Evolutionary conservation across 1,284 basidiomycete species (phyloP).

Genomic region (Leccinum angustisporum): DNA sequence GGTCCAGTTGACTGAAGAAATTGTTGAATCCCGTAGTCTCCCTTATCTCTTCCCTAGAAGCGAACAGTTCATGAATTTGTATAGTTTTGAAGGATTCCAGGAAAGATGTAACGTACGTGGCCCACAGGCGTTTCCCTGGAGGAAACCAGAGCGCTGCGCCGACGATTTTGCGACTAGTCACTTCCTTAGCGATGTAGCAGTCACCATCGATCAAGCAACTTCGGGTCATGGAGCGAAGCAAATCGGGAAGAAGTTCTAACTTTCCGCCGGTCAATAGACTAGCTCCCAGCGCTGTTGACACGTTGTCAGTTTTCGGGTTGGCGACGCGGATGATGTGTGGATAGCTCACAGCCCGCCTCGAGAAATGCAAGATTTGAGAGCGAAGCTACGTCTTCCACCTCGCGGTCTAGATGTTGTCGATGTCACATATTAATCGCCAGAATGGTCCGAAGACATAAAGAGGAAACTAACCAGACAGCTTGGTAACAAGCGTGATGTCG

Average conservation of each 20-base stretch:
- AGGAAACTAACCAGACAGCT: constrained; percentile 1
- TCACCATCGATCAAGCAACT: constrained; percentile 5
- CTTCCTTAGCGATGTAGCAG: constrained; percentile 5
- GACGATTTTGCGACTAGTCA: background rate
- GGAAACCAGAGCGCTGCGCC: constrained; percentile 8
- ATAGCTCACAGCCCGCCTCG: background rate
- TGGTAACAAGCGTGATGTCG: background rate
- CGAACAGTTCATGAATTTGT: too few species aligned
- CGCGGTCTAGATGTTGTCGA: background rate
- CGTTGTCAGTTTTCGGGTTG: background rate
- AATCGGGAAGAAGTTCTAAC: constrained; percentile 1
- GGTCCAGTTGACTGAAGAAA: constrained; percentile 2
- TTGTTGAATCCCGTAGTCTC: background rate
- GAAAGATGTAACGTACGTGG: background rate
- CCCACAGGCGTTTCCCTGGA: constrained; percentile 2
- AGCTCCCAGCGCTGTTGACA: background rate
- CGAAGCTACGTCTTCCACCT: background rate
- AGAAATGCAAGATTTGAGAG: background rate
- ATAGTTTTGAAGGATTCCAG: too few species aligned
- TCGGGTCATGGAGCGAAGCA: constrained; percentile 3
- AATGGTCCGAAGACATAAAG: background rate
- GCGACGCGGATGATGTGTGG: background rate
- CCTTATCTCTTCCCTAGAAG: background rate
- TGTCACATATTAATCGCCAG: too few species aligned
- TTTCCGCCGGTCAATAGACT: constrained; percentile 5